These are phyloP conservation scores for Solanum infundibuliforme DNA, from an alignment of 257 asterid species.

Conservation along the genomic window DNA sequence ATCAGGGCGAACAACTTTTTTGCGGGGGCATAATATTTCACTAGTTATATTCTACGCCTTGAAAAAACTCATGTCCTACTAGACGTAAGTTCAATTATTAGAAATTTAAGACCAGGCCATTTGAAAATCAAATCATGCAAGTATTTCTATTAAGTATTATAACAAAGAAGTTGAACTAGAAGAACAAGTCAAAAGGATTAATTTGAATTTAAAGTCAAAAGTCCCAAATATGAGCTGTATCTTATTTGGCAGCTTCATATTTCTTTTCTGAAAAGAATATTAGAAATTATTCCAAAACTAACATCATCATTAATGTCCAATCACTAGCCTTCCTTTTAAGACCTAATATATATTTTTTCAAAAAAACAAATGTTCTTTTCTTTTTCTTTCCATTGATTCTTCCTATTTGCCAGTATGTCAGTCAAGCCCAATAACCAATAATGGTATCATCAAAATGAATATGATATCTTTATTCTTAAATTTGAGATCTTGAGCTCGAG, in stretches of 20 bases:
- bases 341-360: background rate
- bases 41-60: background rate
- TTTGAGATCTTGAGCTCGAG: fast-evolving
- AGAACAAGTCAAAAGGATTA: background rate
- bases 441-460: background rate
- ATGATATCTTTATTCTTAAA: background rate
- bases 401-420: background rate
- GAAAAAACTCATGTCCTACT: background rate
- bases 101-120: background rate
- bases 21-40: background rate
- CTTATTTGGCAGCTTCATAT: background rate
- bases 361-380: background rate
- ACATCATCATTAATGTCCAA: constrained; percentile 9
- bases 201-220: background rate
- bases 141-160: background rate
- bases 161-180: background rate
- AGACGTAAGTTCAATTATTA: background rate
- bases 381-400: background rate
- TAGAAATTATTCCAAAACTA: background rate
- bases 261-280: background rate
- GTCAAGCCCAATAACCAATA: background rate
- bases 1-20: background rate
- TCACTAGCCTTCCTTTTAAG: background rate
- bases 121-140: background rate
- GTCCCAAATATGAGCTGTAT: background rate